Conservation (phyloP, 164 flowering plant genomes). For the Cinnamomum micranthum region DNA sequence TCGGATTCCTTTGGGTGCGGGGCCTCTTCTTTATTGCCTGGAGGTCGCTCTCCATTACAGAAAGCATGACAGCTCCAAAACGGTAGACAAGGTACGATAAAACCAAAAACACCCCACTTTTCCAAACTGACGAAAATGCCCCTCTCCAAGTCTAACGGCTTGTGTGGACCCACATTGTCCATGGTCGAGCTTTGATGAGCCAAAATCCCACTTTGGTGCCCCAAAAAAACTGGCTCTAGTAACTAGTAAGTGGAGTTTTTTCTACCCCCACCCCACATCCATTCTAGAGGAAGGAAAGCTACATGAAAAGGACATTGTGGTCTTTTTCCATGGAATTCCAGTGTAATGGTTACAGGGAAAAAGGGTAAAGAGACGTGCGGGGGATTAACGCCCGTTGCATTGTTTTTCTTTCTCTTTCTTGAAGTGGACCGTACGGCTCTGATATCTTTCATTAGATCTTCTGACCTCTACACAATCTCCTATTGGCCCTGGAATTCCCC, state of each 20-base stretch:
- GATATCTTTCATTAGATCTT: slow-evolving; percentile 54
- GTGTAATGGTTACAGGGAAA: not conserved
- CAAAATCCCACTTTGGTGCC: too few relatives aligned
- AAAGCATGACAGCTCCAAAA: slow-evolving; percentile 20
- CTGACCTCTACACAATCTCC: slow-evolving; percentile 35
- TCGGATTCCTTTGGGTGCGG: slow-evolving; percentile 42
- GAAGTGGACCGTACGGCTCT: slow-evolving; percentile 37
- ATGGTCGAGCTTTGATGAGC: not conserved
- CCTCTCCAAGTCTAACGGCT: not conserved
- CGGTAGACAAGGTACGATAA: slow-evolving; percentile 41
- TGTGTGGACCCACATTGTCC: not conserved
- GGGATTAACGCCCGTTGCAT: not conserved
- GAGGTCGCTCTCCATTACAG: slow-evolving; percentile 65
- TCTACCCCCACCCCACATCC: not conserved
- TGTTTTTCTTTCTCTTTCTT: not conserved
- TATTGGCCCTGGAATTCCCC: slow-evolving; percentile 13
- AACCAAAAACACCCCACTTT: not conserved
- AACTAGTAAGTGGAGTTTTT: not conserved
- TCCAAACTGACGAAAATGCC: not conserved
- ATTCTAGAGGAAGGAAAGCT: not conserved
- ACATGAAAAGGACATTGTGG: not conserved
- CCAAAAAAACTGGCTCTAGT: too few relatives aligned
- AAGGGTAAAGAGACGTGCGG: not conserved
- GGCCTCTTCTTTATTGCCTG: slow-evolving; percentile 74
- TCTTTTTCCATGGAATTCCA: not conserved